Evolutionary conservation across 2,329 filamentous ascomycete species (phyloP), one percentile per base, ranked within the genome.

Genomic region (Colletotrichum sp.): DNA sequence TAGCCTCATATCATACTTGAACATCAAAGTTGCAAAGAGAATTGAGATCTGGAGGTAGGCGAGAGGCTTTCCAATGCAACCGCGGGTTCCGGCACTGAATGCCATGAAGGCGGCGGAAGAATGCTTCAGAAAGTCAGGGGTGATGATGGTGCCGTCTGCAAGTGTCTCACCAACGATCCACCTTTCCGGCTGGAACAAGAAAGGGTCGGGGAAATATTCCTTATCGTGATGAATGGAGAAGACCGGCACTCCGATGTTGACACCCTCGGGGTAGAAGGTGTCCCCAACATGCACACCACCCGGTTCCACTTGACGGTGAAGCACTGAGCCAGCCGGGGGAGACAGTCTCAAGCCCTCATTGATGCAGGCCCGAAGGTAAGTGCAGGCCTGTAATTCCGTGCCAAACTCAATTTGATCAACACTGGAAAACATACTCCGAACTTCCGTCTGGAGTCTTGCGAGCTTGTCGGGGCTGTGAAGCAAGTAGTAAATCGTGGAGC

Each of bases 1-100:
- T 12, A 72, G 15, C 28, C 70, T 67, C 28, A 72, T 72, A 15
- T 72, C 70, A 36, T 72, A 72, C 26, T 68, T 68, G 34, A 72
- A 62, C 16, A 52, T 28, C 3, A 72, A 10, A 6, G 70, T 72
- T 3, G 63, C 70, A 9, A 72, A 72, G 5, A 72, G 63, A 8
- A 72, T 68, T 2, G 70, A 68, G 3, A 72, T 72, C 21, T 68
- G 70, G 7, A 72, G 64, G 28, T 72, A 68, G 2, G 70, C 70
- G 5, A 72, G 52, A 7, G 70, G 63, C 30, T 72, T 68, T 26
- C 70, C 70, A 15, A 72, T 72, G 26, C 70, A 72, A 3, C 70
- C 70, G 8, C 70, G 70, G n/a, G 36, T 72, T 7, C 70, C 70
- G 15, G 70, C 63, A 21, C 70, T 72, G 36, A 72, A 72, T 15